Evolutionary conservation across 768 basidiomycete genomes (phyloP), one percentile per base, ranked within the genome.

Genomic region (Calocera viscosa): DNA sequence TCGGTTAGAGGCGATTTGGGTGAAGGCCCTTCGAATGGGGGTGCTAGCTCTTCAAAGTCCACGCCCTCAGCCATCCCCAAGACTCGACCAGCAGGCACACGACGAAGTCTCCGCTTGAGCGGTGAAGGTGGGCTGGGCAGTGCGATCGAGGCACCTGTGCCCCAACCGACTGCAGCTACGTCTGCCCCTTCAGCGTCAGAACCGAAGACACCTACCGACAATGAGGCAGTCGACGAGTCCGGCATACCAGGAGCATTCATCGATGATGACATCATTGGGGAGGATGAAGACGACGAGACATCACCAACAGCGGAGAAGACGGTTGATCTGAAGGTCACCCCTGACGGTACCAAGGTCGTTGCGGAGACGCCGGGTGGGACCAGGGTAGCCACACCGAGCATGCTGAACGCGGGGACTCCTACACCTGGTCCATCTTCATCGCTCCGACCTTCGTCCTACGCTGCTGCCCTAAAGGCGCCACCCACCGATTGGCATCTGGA

Each of bases 301-400:
- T 63, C 67, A 60, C 81, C 83, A 22, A 78, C 84, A 5, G 79
- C 84, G 12, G 94, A 95, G 69, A 93, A 89, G 77, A 93, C 93
- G 0, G 87, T 96, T 49, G 91, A 86, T 33, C 78, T 97, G 30
- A 86, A 89, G 12, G 84, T 95, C 11, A 84, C 83, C 26, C 11
- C 67, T 89, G 94, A 95, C 76, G 94, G 93, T 8, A 87, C 89
- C n/a, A 91, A 89, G 74, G 83, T 98, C 10, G 92, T 94, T 73
- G 96, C 94, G 1, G 91, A 96, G 74, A 97, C 96, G 0, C 94
- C 96, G 1, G 93, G 97, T 70, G 96, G 96, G 0, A 98, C 94
- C 0, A 85, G 93, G 17, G 86, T 99, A 33, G 85, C 90, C 1
- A 98, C 96, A 2, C 95, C 96, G 0, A 81, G 66, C 82, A 84